phyloP scores from a whole-genome alignment of 73 alveolate species.

The Tetrahymena elliotti region DNA sequence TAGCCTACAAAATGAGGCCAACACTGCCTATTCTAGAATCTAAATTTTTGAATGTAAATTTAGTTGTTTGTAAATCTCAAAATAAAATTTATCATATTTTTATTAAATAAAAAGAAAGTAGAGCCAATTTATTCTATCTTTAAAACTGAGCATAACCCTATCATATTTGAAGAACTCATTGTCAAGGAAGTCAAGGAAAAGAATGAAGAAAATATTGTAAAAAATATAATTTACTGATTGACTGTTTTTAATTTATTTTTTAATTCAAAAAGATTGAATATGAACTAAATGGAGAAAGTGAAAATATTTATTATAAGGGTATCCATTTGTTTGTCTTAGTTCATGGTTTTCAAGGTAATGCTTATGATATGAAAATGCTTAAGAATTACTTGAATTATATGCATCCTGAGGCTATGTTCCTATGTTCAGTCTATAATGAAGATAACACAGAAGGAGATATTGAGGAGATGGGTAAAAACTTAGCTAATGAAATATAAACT shows the following conservation, averaged over 20 bases:
- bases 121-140: constrained; percentile 18
- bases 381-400: constrained; percentile 84
- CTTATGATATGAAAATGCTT: constrained; percentile 88
- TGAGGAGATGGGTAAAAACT: constrained; percentile 91
- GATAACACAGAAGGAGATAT: constrained; percentile 90
- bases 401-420: constrained; percentile 90
- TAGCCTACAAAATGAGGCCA: not conserved
- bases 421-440: constrained; percentile 87
- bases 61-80: not conserved
- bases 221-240: constrained; percentile 6
- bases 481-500: constrained; percentile 79
- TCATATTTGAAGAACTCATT: constrained; percentile 67
- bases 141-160: constrained; percentile 57
- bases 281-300: constrained; percentile 30
- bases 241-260: constrained; percentile 1
- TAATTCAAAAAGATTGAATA: constrained; percentile 6
- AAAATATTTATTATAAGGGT: constrained; percentile 63
- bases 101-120: not conserved
- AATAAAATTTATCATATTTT: not conserved
- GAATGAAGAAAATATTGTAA: constrained; percentile 51
- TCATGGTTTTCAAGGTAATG: constrained; percentile 97
- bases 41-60: not conserved
- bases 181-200: constrained; percentile 54
- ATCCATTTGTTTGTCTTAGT: constrained; percentile 91
- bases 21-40: not conserved